Percentiles rank a stretch among this genome's conserved stretches.
These are phyloP conservation scores for Alloascoidea hylecoeti DNA, from an alignment of 805 yeast species.

Conservation along the genomic window DNA sequence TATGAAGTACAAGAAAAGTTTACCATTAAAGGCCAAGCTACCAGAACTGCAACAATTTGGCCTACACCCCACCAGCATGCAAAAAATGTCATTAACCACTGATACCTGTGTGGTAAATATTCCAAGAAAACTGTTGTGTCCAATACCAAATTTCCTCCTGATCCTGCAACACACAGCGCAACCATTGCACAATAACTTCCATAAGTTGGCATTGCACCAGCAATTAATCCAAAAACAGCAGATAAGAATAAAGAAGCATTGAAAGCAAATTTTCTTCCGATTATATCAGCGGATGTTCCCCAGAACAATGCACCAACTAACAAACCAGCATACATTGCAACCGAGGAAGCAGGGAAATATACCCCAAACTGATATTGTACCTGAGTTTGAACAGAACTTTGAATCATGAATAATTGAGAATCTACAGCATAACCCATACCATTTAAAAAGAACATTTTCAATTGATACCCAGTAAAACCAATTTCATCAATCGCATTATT, in stretches of 20 bases:
- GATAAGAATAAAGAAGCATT: constrained; percentile 31
- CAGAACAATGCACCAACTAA: constrained; percentile 38
- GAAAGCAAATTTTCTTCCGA: constrained; percentile 39
- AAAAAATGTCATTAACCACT: constrained; percentile 36
- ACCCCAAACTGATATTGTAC: constrained; percentile 16
- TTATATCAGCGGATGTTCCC: constrained; percentile 41
- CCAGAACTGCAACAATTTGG: constrained; percentile 34
- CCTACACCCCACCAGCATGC: constrained; percentile 55
- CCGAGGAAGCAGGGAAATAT: constrained; percentile 27
- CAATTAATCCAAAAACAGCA: constrained; percentile 35
- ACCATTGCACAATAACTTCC: constrained; percentile 36
- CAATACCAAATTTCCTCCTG: constrained; percentile 43
- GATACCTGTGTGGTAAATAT: constrained; percentile 34
- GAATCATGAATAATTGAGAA: constrained; percentile 33
- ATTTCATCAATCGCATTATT: constrained; percentile 46
- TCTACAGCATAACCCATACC: constrained; percentile 47
- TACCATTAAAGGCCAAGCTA: constrained; percentile 44
- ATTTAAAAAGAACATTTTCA: constrained; percentile 31
- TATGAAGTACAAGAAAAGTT: constrained; percentile 30
- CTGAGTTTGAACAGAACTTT: constrained; percentile 28
- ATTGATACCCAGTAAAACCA: constrained; percentile 44
- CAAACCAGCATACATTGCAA: constrained; percentile 34
- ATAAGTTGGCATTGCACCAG: constrained; percentile 36
- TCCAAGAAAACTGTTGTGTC: constrained; percentile 41
- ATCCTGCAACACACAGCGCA: constrained; percentile 27